A percentile compares a stretch with the other conserved stretches of the same genome.
Conservation (phyloP, 208 protist species). For the Trypanosoma vivax region DNA sequence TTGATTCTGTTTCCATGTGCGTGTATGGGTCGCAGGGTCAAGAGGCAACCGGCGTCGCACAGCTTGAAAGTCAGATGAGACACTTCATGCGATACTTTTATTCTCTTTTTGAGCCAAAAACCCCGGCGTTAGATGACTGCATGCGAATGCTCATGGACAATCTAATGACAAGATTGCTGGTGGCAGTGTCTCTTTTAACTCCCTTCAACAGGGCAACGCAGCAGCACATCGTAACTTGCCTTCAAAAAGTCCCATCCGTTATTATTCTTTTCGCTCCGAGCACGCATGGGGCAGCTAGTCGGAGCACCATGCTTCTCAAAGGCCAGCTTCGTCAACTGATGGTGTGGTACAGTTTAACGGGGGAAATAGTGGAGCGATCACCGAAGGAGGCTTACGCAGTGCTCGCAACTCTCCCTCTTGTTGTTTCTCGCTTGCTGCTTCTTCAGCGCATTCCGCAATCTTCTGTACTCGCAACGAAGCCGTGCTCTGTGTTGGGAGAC, state of each 20-base stretch:
- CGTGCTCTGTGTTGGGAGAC: slow-evolving; percentile 9
- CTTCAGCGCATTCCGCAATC: slow-evolving; percentile 22
- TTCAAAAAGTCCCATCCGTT: slow-evolving; percentile 12
- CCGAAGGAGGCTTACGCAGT: slow-evolving; percentile 13
- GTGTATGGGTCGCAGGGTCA: slow-evolving; percentile 9
- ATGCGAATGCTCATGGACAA: slow-evolving; percentile 17
- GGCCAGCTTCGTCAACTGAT: slow-evolving; percentile 22
- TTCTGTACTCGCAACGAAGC: not conserved
- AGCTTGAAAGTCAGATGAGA: slow-evolving; percentile 24
- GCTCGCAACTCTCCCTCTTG: slow-evolving; percentile 21
- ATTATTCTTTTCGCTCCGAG: slow-evolving; percentile 15
- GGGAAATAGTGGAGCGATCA: not conserved
- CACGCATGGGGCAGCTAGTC: slow-evolving; percentile 12
- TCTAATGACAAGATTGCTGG: slow-evolving; percentile 25
- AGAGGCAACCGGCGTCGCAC: slow-evolving; percentile 14
- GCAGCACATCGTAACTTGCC: slow-evolving; percentile 14
- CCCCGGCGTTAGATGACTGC: slow-evolving; percentile 14
- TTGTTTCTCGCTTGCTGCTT: slow-evolving; percentile 23
- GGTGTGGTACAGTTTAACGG: slow-evolving; percentile 26
- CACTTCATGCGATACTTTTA: slow-evolving; percentile 33
- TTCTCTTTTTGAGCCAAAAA: slow-evolving; percentile 28
- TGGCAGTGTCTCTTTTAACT: slow-evolving; percentile 1
- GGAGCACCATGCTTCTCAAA: slow-evolving; percentile 30
- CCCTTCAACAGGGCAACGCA: not conserved
- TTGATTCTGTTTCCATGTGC: slow-evolving; percentile 26